Evolutionary conservation across 2,329 filamentous ascomycete species (phyloP).

Genomic region (Aspergillus tamarii): DNA sequence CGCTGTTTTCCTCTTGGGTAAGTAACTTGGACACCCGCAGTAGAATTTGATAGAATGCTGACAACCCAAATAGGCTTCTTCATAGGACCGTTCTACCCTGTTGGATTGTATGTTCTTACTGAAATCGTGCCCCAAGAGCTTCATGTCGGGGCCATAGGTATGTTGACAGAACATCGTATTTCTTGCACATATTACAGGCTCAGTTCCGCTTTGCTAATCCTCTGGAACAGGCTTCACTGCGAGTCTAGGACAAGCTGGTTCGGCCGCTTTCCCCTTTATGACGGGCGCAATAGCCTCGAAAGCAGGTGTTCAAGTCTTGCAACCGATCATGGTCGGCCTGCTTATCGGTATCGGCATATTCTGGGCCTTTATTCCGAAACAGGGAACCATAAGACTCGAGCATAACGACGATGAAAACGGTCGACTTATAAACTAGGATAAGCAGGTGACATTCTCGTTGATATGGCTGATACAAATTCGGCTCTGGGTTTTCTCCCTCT

Average conservation of each 20-base stretch:
- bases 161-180: neutral
- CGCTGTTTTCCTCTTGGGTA: constrained; percentile 28
- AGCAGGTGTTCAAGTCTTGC: constrained; percentile 26
- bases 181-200: neutral
- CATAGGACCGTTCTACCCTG: constrained; percentile 31
- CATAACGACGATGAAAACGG: neutral
- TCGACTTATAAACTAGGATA: neutral
- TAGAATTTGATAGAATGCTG: neutral
- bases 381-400: constrained; percentile 11
- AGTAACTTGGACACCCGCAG: neutral
- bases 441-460: neutral
- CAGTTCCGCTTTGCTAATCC: constrained; percentile 4
- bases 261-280: constrained; percentile 29
- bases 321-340: constrained; percentile 30
- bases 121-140: constrained; percentile 27
- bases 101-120: constrained; percentile 28
- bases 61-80: constrained; percentile 26
- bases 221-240: constrained; percentile 25
- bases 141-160: constrained; percentile 28
- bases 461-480: neutral
- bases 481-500: neutral
- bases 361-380: constrained; percentile 25
- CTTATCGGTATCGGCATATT: constrained; percentile 26
- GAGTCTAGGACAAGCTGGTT: constrained; percentile 27
- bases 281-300: constrained; percentile 29